Evolutionary conservation across 2,329 filamentous ascomycete genomes (phyloP), one percentile per base, ranked within the genome.

Genomic region (Pestalotiopsis sp.): DNA sequence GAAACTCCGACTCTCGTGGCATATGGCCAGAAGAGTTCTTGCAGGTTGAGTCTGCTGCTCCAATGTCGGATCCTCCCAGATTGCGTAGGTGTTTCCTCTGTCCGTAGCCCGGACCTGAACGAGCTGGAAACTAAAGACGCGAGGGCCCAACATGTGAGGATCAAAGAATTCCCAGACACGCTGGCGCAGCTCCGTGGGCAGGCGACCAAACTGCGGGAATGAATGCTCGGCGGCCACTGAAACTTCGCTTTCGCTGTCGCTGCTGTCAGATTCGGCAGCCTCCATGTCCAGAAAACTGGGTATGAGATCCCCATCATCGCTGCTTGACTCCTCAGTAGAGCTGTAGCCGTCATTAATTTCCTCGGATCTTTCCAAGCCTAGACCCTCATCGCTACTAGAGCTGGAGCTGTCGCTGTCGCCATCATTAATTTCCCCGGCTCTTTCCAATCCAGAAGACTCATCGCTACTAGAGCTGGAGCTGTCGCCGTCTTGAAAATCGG

Each of bases 151-250:
- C 12, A 81, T 69, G 45, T 80, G 69, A 1, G 75, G 76, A 66
- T 80, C 78, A 65, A 79, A 78, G 9, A 74, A 71, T 20, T 77
- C 75, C 80, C 80, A 82, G 49, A 82, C 72, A 38, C 70, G 75
- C 4, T 72, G 59, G 41, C 79, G 79, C 13, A 82, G 75, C 68
- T 82, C 80, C 7, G 72, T 67, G 1, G 80, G 80, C 2, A 82
- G 71, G 20, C 69, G 73, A 41, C 62, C 70, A 69, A 81, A 82
- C 27, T 81, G 78, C 5, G 77, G 77, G 64, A 82, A 81, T 23
- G 67, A 74, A 23, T 67, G 41, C 31, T 66, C 45, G 23, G 66
- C 59, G 20, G 71, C 65, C 20, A 65, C 52, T 12, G 68, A 65
- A 56, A 62, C 58, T 36, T 68, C 56, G 38, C 38, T 68, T 14